Percentiles rank a stretch among this genome's conserved stretches.
phyloP scores from a whole-genome alignment of 2,329 filamentous ascomycete species.

The Stenocarpella maydis region DNA sequence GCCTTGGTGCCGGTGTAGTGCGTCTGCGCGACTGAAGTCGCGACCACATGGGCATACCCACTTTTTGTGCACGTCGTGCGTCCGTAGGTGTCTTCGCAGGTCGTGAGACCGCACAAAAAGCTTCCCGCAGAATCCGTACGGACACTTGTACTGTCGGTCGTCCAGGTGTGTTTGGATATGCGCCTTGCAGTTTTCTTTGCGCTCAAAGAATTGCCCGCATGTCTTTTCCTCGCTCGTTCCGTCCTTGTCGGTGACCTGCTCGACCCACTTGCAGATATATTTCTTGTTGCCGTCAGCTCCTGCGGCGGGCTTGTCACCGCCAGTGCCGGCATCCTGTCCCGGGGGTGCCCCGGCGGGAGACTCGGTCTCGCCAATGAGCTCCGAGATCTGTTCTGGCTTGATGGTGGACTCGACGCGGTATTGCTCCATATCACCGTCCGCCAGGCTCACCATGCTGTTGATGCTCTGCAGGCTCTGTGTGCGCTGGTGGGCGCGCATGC shows the following conservation, averaged over 20 bases:
- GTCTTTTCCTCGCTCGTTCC: conserved; percentile 52
- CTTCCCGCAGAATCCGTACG: conserved; percentile 78
- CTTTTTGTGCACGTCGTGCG: conserved; percentile 94
- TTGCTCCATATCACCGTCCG: conserved; percentile 35
- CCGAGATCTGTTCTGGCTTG: conserved; percentile 34
- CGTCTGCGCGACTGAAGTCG: conserved; percentile 93
- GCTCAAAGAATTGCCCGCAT: conserved; percentile 90
- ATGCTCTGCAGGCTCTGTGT: conserved; percentile 34
- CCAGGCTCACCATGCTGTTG: conserved; percentile 35
- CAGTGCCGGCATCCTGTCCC: background rate
- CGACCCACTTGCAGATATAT: conserved; percentile 35
- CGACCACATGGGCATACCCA: conserved; percentile 95
- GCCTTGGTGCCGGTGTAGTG: conserved; percentile 91
- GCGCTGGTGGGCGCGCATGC: conserved; percentile 35
- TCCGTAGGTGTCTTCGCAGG: conserved; percentile 96
- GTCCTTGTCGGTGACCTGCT: conserved; percentile 28
- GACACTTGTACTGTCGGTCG: conserved; percentile 93
- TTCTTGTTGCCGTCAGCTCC: conserved; percentile 32
- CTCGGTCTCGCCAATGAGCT: conserved; percentile 35
- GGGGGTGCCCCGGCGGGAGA: background rate
- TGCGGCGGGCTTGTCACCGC: background rate
- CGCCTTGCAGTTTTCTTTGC: conserved; percentile 98
- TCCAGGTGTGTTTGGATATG: conserved; percentile 98
- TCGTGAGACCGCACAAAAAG: conserved; percentile 98
- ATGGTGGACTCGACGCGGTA: conserved; percentile 35